Base-by-base conservation (phyloP, 106 monocot species). In the Gastrodia elata region DNA sequence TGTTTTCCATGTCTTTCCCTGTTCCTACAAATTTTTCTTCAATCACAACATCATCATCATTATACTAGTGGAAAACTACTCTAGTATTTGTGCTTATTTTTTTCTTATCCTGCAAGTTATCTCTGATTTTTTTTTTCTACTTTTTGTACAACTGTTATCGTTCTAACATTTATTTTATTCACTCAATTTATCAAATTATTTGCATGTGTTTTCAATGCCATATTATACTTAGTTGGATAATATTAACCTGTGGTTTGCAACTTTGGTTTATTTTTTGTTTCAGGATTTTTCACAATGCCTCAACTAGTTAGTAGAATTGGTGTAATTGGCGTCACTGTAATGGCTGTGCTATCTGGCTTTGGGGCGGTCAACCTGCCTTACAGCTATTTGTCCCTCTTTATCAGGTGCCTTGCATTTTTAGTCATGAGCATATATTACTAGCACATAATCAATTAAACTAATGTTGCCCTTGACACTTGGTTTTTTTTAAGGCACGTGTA, bases 351-450 rank as follows among this genome's bases (percentile, higher is more conserved):
- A 8, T 93, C 97, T 78, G 97, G 97, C 46, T 93, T 93, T 83
- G 97, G 97, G 79, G 93, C 97, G 78, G 92, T 97, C 46, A 93
- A 93, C 85, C 80, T 97, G 27, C 97, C 97, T 37, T 93, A 90
- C 76, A 88, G 93, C 59, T 97, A 97, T 86, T 88, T 97, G 68
- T 97, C 97, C 16, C 88, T 97, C 34, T 97, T 97, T 74, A 97
- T 97, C 81, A 97, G 96, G 96, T 97, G 41, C 71, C 30, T 74
- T 25, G 33, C 64, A 48, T 26, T 74, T 69, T 65, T 69, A 69
- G 39, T 16, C 39, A 39, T 25, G 8, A 10, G 20, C 11, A 69
- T 69, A 35, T 40, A 11, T 40, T 40, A 25, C 9, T 40, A 22
- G 25, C 39, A 68, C 13, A 26, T 57, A 57, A 61, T 61, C 61